A percentile compares a stretch with the other conserved stretches of the same genome.
phyloP scores from a whole-genome alignment of 176 grass and related monocot species.

The Cymbopogon citratus region DNA sequence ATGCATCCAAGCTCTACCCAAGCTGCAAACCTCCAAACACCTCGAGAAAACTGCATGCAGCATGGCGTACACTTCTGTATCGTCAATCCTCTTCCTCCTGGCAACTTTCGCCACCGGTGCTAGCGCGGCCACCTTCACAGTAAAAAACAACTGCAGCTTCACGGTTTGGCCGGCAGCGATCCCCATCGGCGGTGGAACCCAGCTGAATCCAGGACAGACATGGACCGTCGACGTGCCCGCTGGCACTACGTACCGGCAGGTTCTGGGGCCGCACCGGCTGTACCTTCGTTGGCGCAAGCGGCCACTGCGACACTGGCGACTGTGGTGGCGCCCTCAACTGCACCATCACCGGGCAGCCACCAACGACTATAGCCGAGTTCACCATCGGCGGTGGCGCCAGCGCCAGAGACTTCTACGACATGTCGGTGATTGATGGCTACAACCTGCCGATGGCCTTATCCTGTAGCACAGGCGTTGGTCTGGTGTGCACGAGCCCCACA shows the following conservation, averaged over 20 bases:
- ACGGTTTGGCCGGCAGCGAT: constrained; percentile 42
- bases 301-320: neutral
- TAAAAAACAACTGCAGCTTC: constrained; percentile 42
- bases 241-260: neutral
- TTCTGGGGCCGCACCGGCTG: constrained; percentile 26
- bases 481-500: neutral
- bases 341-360: neutral
- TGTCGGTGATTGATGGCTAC: constrained; percentile 11
- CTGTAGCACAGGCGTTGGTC: neutral
- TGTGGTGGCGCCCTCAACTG: neutral
- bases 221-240: neutral
- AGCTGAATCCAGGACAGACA: neutral
- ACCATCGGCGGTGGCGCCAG: neutral
- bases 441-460: constrained; percentile 17
- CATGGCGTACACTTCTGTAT: neutral
- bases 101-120: neutral
- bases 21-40: too few species aligned
- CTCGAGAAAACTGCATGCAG: too few species aligned
- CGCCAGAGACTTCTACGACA: neutral
- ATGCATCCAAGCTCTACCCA: too few species aligned
- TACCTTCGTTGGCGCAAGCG: neutral
- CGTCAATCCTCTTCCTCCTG: constrained; percentile 4
- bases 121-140: constrained; percentile 30
- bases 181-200: neutral
- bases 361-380: constrained; percentile 10